Evolutionary conservation across 2,329 filamentous ascomycete species (phyloP).

Genomic region (Colletotrichum trifolii): DNA sequence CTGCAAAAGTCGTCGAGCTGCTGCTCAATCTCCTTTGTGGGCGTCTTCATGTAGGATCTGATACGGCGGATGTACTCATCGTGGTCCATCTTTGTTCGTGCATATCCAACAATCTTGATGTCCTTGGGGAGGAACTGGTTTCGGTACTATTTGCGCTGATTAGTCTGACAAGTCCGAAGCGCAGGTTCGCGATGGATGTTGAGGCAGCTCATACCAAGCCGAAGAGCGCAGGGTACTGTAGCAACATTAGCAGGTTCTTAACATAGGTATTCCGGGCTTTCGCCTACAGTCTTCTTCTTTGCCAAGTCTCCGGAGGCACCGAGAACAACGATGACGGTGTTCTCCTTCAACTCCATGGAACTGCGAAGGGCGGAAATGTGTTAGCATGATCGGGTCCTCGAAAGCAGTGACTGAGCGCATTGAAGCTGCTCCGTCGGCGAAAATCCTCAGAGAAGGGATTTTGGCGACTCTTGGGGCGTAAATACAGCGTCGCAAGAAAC

Average conservation of each 20-base stretch:
- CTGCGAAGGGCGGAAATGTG: conserved; percentile 55
- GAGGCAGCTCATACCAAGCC: conserved; percentile 79
- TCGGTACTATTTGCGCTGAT: conserved; percentile 74
- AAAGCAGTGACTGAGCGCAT: neutral
- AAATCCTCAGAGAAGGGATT: neutral
- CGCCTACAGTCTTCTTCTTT: conserved; percentile 96
- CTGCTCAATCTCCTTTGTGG: conserved; percentile 96
- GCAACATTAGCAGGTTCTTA: conserved; percentile 42
- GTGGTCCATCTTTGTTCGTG: conserved; percentile 99
- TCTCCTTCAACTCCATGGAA: conserved; percentile 95
- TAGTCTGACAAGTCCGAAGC: conserved; percentile 13
- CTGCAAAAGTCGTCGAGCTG: conserved; percentile 90
- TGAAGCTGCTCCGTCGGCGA: conserved; percentile 11
- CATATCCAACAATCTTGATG: conserved; percentile 98
- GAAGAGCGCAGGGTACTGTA: conserved; percentile 93
- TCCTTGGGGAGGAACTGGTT: conserved; percentile 99
- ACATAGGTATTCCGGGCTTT: neutral
- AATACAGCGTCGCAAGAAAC: conserved; percentile 18
- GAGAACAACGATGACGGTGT: conserved; percentile 96
- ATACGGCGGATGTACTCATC: conserved; percentile 94
- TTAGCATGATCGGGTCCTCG: conserved; percentile 23
- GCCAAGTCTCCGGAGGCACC: conserved; percentile 97
- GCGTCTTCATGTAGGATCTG: conserved; percentile 98
- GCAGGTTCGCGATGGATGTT: neutral
- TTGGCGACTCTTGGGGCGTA: neutral